Conservation (phyloP, 148 eudicot genomes). For the Vaccinium myrtillus region DNA sequence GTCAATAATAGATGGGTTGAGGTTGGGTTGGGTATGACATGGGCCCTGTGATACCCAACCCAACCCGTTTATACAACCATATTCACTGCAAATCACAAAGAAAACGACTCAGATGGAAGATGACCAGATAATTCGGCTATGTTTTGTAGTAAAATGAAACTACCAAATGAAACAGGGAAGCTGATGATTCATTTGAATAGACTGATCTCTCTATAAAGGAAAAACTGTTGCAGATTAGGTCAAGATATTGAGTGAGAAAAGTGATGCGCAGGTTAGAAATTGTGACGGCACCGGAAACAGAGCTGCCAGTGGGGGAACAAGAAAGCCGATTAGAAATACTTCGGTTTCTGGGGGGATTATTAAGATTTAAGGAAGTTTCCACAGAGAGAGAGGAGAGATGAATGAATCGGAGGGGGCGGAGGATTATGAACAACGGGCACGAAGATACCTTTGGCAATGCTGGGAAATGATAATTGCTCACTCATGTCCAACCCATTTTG, state of each 20-base stretch:
- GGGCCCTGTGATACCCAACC: too few relatives aligned
- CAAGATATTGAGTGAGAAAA: neutral
- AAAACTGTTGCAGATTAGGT: conserved; percentile 9
- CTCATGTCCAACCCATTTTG: too few relatives aligned
- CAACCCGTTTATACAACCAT: too few relatives aligned
- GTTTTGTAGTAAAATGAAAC: neutral
- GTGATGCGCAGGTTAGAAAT: conserved; percentile 18
- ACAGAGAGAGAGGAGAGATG: neutral
- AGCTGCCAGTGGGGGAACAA: conserved; percentile 12
- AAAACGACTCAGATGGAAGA: too few relatives aligned
- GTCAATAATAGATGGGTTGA: too few relatives aligned
- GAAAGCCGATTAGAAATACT: neutral
- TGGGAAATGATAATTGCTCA: too few relatives aligned
- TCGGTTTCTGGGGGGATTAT: neutral
- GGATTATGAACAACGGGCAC: conserved; percentile 19
- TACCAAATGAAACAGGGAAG: conserved; percentile 9
- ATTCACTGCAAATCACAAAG: too few relatives aligned
- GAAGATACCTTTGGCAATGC: neutral
- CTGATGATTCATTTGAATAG: conserved; percentile 1
- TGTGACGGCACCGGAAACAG: conserved; percentile 24
- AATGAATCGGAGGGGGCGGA: neutral
- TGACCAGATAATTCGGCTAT: conserved; percentile 22
- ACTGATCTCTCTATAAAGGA: conserved; percentile 14
- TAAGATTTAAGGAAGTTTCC: neutral
- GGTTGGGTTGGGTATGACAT: too few relatives aligned